phyloP scores from a whole-genome alignment of 208 protist genomes.

The Crithidia fasciculata region DNA sequence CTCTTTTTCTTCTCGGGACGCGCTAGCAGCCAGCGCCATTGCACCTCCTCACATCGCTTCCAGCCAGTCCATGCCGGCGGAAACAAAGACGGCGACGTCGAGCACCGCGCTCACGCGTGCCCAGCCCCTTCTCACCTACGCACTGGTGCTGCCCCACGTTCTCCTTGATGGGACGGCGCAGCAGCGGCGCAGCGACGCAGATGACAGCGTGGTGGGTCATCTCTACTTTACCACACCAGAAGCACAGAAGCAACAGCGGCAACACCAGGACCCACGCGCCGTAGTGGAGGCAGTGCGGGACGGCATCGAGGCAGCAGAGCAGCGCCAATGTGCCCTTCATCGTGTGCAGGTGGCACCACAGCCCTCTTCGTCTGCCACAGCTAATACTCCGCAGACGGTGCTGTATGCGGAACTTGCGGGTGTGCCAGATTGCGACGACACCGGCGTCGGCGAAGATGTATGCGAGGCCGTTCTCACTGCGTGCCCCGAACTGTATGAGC shows the following conservation, averaged over 20 bases:
- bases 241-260: neutral
- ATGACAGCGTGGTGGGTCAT: neutral
- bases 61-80: neutral
- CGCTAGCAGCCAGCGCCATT: neutral
- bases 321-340: constrained; percentile 3
- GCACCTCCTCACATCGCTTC: neutral
- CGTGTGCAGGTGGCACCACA: neutral
- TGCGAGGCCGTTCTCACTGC: constrained; percentile 2
- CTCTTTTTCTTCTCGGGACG: too few relatives aligned
- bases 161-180: neutral
- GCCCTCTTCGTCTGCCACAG: too few relatives aligned
- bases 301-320: neutral
- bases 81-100: neutral
- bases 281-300: neutral
- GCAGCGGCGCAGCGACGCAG: too few relatives aligned
- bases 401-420: neutral
- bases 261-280: neutral
- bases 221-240: constrained; percentile 1
- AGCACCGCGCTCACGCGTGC: neutral
- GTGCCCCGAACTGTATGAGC: neutral
- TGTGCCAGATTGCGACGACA: neutral
- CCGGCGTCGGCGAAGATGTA: neutral
- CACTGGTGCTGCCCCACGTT: neutral
- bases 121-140: constrained; percentile 2
- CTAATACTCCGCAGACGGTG: neutral